Evolutionary conservation across 2,329 filamentous ascomycete species (phyloP).

Genomic region (Penicillium sp.): DNA sequence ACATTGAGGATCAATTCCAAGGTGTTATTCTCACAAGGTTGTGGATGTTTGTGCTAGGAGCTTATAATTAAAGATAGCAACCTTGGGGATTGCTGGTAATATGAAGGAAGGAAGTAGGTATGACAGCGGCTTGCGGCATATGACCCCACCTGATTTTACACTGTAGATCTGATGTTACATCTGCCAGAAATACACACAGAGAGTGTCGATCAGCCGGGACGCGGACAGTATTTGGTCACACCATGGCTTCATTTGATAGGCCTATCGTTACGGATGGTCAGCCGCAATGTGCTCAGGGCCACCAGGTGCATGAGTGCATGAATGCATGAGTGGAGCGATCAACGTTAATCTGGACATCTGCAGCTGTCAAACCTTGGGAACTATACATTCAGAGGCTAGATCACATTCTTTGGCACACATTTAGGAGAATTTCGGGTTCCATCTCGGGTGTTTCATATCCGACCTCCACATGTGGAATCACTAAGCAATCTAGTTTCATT

Average conservation of each 20-base stretch:
- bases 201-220: conserved; percentile 1
- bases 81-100: not conserved
- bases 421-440: not conserved
- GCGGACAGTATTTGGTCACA: not conserved
- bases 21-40: too few relatives aligned
- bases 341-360: not conserved
- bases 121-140: not conserved
- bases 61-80: not conserved
- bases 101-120: not conserved
- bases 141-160: not conserved
- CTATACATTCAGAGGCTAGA: conserved; percentile 1
- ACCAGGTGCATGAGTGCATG: not conserved
- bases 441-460: not conserved
- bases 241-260: not conserved
- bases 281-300: not conserved
- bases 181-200: not conserved
- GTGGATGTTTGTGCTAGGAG: too few relatives aligned
- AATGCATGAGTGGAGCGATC: not conserved
- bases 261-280: not conserved
- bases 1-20: too few relatives aligned
- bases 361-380: not conserved
- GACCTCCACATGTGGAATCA: conserved; percentile 4
- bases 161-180: not conserved
- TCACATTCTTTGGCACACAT: not conserved
- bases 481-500: not conserved